Conservation (phyloP, 768 basidiomycete species). For the Panellus pusillus region DNA sequence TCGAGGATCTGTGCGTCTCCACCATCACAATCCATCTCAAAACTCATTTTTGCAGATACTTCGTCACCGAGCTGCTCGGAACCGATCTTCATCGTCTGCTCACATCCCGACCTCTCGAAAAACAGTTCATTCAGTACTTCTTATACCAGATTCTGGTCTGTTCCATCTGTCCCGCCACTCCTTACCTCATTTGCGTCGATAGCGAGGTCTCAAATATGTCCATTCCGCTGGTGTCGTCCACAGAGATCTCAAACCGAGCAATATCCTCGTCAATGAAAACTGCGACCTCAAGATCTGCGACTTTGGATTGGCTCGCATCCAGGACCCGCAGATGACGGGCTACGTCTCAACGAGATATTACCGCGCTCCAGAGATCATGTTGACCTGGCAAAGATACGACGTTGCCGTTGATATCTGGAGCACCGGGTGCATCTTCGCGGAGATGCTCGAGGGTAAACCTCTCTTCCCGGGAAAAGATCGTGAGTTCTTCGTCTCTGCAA, state of each 20-base stretch:
- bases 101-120: slow-evolving; percentile 95
- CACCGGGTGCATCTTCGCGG: slow-evolving; percentile 98
- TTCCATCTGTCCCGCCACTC: slow-evolving; percentile 12
- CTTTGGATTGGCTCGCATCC: slow-evolving; percentile 96
- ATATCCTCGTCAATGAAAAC: slow-evolving; percentile 99
- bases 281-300: slow-evolving; percentile 99
- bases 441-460: slow-evolving; percentile 99
- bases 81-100: slow-evolving; percentile 97
- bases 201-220: slow-evolving; percentile 99
- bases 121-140: slow-evolving; percentile 99
- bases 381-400: slow-evolving; percentile 99
- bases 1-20: slow-evolving; percentile 85
- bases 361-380: slow-evolving; percentile 99
- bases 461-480: slow-evolving; percentile 99
- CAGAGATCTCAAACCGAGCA: slow-evolving; percentile 98
- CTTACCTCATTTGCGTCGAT: slow-evolving; percentile 3
- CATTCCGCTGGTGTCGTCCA: slow-evolving; percentile 99
- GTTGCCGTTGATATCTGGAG: slow-evolving; percentile 99
- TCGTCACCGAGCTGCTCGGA: slow-evolving; percentile 96
- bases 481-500: slow-evolving; percentile 46
- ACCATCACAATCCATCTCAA: not conserved
- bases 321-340: slow-evolving; percentile 99
- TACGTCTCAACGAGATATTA: slow-evolving; percentile 99
- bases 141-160: slow-evolving; percentile 95
- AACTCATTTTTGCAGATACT: slow-evolving; percentile 66